Percentiles rank a stretch among this genome's conserved stretches.
phyloP scores from a whole-genome alignment of 2,329 filamentous ascomycete species.

The Alternaria sp. region DNA sequence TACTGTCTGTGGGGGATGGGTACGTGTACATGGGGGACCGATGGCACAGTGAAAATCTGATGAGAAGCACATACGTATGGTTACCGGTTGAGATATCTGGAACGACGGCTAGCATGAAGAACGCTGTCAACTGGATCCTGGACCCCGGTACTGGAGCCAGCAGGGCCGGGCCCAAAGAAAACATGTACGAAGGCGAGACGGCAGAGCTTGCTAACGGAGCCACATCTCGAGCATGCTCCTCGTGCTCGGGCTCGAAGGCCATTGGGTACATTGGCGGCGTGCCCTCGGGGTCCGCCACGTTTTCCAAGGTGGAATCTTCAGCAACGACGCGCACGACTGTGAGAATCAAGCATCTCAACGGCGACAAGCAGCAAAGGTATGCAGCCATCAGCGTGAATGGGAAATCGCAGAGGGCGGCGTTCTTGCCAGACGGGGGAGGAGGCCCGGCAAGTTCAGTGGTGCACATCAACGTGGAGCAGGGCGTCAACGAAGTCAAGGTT shows the following conservation, averaged over 20 bases:
- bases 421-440: slow-evolving; percentile 58
- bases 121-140: slow-evolving; percentile 63
- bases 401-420: slow-evolving; percentile 58
- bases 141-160: slow-evolving; percentile 55
- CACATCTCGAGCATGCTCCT: slow-evolving; percentile 55
- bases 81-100: slow-evolving; percentile 64
- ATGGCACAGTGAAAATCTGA: slow-evolving; percentile 67
- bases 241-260: slow-evolving; percentile 58
- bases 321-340: slow-evolving; percentile 59
- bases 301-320: slow-evolving; percentile 55
- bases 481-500: slow-evolving; percentile 59
- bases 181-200: slow-evolving; percentile 60
- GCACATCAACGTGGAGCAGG: slow-evolving; percentile 57
- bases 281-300: slow-evolving; percentile 59
- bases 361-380: slow-evolving; percentile 60
- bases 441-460: slow-evolving; percentile 57
- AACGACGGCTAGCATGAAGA: slow-evolving; percentile 57
- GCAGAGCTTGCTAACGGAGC: slow-evolving; percentile 56
- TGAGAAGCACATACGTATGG: slow-evolving; percentile 69
- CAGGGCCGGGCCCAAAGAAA: slow-evolving; percentile 55
- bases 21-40: slow-evolving; percentile 72
- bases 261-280: slow-evolving; percentile 57
- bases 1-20: slow-evolving; percentile 56
- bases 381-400: slow-evolving; percentile 65
- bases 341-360: slow-evolving; percentile 63